phyloP scores from a whole-genome alignment of 345 rosid species.

The Mercurialis annua region DNA sequence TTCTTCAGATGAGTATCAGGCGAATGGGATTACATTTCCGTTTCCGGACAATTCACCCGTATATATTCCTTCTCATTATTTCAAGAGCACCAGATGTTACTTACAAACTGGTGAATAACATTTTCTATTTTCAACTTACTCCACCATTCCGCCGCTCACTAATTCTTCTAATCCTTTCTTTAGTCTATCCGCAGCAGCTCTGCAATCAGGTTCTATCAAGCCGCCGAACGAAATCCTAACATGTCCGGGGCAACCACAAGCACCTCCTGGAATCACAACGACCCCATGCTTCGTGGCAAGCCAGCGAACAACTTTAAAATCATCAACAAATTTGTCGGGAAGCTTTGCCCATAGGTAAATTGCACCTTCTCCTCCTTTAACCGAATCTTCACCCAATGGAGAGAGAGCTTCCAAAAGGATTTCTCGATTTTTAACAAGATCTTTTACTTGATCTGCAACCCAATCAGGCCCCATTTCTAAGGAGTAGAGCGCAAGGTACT shows the following conservation, averaged over 20 bases:
- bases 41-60: not conserved
- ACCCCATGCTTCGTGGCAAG: slow-evolving; percentile 77
- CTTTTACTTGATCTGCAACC: slow-evolving; percentile 63
- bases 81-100: slow-evolving; percentile 6
- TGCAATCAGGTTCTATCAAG: slow-evolving; percentile 56
- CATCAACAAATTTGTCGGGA: slow-evolving; percentile 47
- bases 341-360: slow-evolving; percentile 92
- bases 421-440: slow-evolving; percentile 74
- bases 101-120: not conserved
- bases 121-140: not conserved
- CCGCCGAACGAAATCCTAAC: slow-evolving; percentile 84
- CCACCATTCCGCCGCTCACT: slow-evolving; percentile 51
- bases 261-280: slow-evolving; percentile 76
- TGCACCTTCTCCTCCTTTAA: slow-evolving; percentile 94
- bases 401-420: slow-evolving; percentile 69
- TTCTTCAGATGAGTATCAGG: not conserved
- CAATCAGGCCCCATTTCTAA: slow-evolving; percentile 75
- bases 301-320: slow-evolving; percentile 74
- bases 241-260: slow-evolving; percentile 69
- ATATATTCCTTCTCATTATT: not conserved
- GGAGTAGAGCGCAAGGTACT: slow-evolving; percentile 73
- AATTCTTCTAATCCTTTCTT: slow-evolving; percentile 71
- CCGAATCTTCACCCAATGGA: slow-evolving; percentile 67
- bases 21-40: not conserved
- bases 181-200: slow-evolving; percentile 65